Evolutionary conservation across 495 filamentous ascomycete species (phyloP).

Genomic region (Viridothelium virens): DNA sequence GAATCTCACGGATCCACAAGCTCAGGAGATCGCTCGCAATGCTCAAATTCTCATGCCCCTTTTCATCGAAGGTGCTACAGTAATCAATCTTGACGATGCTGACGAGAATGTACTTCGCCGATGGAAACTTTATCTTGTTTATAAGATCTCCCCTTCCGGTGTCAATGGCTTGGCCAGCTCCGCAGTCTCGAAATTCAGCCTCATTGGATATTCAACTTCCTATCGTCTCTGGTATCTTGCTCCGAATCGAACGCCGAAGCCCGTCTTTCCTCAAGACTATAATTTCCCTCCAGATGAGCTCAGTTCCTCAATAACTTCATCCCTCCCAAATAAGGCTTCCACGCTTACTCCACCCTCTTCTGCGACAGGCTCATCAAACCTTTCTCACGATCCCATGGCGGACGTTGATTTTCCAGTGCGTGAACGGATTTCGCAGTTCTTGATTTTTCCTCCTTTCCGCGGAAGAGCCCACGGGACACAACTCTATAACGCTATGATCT

Average conservation of each 20-base stretch:
- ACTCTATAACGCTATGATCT: slow-evolving; percentile 72
- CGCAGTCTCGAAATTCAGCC: slow-evolving; percentile 52
- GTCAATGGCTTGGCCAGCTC: slow-evolving; percentile 35
- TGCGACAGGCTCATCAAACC: slow-evolving; percentile 25
- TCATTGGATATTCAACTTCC: slow-evolving; percentile 79
- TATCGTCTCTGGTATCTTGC: slow-evolving; percentile 58
- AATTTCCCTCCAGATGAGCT: background rate
- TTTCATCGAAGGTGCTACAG: slow-evolving; percentile 84
- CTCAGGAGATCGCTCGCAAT: slow-evolving; percentile 61
- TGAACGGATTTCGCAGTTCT: slow-evolving; percentile 83
- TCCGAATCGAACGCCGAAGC: background rate
- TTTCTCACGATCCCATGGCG: slow-evolving; percentile 7
- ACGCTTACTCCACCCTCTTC: slow-evolving; percentile 41
- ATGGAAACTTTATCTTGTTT: slow-evolving; percentile 85
- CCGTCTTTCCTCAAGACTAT: slow-evolving; percentile 16
- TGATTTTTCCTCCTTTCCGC: slow-evolving; percentile 86
- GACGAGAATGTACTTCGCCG: slow-evolving; percentile 64
- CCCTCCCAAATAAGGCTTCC: slow-evolving; percentile 37
- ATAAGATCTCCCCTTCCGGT: slow-evolving; percentile 49
- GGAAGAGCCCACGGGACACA: slow-evolving; percentile 65
- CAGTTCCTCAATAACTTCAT: slow-evolving; percentile 22
- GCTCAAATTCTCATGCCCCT: slow-evolving; percentile 77
- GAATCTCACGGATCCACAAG: slow-evolving; percentile 47
- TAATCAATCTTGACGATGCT: slow-evolving; percentile 61
- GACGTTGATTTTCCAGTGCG: slow-evolving; percentile 52